Base-by-base conservation (phyloP, 345 rosid genomes). In the Bruguiera gymnorhiza region DNA sequence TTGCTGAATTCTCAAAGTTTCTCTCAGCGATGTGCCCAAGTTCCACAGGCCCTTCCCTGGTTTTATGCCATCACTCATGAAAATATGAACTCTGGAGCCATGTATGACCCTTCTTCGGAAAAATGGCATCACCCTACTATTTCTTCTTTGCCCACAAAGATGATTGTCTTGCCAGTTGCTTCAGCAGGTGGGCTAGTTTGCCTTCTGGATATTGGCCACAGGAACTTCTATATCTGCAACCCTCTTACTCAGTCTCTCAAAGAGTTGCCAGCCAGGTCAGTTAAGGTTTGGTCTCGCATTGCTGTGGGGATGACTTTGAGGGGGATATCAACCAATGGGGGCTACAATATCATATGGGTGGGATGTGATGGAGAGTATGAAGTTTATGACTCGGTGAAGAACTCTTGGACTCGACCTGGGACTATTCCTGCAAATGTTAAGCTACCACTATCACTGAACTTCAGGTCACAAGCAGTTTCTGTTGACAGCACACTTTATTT, bases 101-200 rank as follows among this genome's bases (percentile, higher is more conserved):
- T 95, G 77, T 95, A 92, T 62, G 88, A 95, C 73, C 92, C 97
- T 76, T 85, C 88, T 64, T 66, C 67, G 54, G 86, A 85, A 81
- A 95, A 95, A 82, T 95, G 99, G 97, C 84, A 87, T 84, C 89
- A 90, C 65, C 97, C 91, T 0, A 58, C 89, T 11, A 81, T 88
- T 73, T 83, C 92, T 63, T 82, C 78, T 54, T 83, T 92, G 18
- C 97, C 96, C 34, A 70, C 80, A 23, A 95, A 91, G 87, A 81
- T 78, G 73, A 83, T 89, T 24, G 82, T 86, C 75, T 69, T 92
- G 75, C 99, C 97, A 24, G 92, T 92, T 80, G 93, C 99, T 73
- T 90, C 97, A 19, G 96, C 96, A 0, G 99, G 99, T 54, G 99
- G 99, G 59, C 86, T 95, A 29, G 93, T 95, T 54, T 95, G 97